Evolutionary conservation across 176 grass and related monocot species (phyloP), one percentile per base, ranked within the genome.

Genomic region (Oryza officinalis): DNA sequence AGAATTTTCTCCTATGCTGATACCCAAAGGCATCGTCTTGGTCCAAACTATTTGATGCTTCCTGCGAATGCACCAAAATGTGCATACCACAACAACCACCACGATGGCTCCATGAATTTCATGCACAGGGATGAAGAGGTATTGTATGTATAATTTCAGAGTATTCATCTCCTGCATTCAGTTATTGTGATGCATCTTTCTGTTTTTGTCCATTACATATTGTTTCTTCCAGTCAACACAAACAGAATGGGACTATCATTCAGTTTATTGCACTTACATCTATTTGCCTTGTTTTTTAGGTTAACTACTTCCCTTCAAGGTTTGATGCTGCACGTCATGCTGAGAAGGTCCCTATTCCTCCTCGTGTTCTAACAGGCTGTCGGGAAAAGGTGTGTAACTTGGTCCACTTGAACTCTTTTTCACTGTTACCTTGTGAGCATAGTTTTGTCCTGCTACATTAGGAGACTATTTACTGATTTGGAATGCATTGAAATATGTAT

Each of bases 61-160:
- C 94, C 94, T 2, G 94, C 86, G 71, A 97, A 97, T 59, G 91
- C 94, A 67, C 91, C 94, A 10, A 97, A 94, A 90, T 88, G 87
- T 90, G 69, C 89, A 79, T 59, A 94, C 85, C 94, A 94, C 86
- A 97, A 97, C 73, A 97, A 97, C 78, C 94, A 97, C 63, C 85
- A 90, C 18, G 94, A 97, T 25, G 94, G 94, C 46, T 84, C 89
- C 67, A 97, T 97, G 94, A 97, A 97, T 64, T 94, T 97, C 86
- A 94, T 94, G 91, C 91, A 94, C 82, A 89, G 91, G 82, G 91
- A 97, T 90, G 94, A 97, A 80, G 94, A 97, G 94, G 94, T 97
- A 84, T 9, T 45, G 12, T 27, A 0, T 43, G 6, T 27, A 0
- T 65, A 82, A 6, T 33, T 81, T 13, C 22, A 28, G 0, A 27